phyloP scores from a whole-genome alignment of 768 basidiomycete species.

The Lanmaoa rubissima region DNA sequence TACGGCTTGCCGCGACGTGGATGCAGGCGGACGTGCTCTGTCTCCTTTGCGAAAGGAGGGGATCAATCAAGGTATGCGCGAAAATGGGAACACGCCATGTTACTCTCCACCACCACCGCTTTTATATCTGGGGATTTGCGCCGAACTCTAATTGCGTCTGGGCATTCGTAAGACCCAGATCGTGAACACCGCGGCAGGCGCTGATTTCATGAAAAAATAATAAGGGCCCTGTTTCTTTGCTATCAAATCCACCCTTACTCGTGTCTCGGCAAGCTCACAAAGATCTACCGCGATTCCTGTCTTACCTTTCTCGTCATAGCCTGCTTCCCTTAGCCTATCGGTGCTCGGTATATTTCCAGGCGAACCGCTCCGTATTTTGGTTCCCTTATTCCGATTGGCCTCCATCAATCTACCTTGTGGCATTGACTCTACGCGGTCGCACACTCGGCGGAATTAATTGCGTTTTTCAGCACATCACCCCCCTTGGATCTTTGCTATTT shows the following conservation, averaged over 20 bases:
- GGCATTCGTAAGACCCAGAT: conserved; percentile 18
- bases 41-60: background rate
- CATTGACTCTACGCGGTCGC: conserved; percentile 26
- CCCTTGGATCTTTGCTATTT: conserved; percentile 42
- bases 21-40: background rate
- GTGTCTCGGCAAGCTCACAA: conserved; percentile 27
- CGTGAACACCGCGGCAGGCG: conserved; percentile 31
- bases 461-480: conserved; percentile 43
- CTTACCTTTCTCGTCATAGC: conserved; percentile 33
- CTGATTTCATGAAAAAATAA: conserved; percentile 28
- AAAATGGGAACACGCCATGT: conserved; percentile 16
- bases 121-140: conserved; percentile 31
- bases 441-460: conserved; percentile 33
- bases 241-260: conserved; percentile 29
- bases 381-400: conserved; percentile 49
- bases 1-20: conserved; percentile 11
- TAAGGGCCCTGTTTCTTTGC: conserved; percentile 29
- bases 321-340: conserved; percentile 39
- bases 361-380: conserved; percentile 45
- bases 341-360: conserved; percentile 39
- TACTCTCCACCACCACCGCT: conserved; percentile 12
- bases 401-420: conserved; percentile 39
- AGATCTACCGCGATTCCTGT: conserved; percentile 18
- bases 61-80: conserved; percentile 10
- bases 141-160: conserved; percentile 32